Percentiles rank a stretch among this genome's conserved stretches.
These are phyloP conservation scores for Rachicladosporium sp. DNA, from an alignment of 2,329 filamentous ascomycete species.

Conservation along the genomic window DNA sequence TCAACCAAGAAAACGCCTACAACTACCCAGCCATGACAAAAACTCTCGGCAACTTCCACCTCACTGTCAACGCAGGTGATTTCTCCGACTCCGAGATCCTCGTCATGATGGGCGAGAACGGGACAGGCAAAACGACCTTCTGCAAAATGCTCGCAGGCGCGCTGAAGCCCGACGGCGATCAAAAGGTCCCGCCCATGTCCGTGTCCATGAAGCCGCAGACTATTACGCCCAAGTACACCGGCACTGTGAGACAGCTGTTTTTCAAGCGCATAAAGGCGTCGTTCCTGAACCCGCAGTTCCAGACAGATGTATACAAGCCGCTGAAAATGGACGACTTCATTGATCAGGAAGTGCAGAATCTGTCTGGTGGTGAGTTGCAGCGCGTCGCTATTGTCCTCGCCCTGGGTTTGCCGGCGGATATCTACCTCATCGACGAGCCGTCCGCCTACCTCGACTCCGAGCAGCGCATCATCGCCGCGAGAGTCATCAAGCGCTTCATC, in stretches of 20 bases:
- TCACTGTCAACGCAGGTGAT: slow-evolving; percentile 66
- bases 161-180: slow-evolving; percentile 72
- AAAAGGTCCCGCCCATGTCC: slow-evolving; percentile 79
- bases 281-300: slow-evolving; percentile 94
- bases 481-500: slow-evolving; percentile 99
- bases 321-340: slow-evolving; percentile 98
- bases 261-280: slow-evolving; percentile 99
- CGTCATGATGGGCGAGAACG: slow-evolving; percentile 99
- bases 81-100: slow-evolving; percentile 98
- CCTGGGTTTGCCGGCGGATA: slow-evolving; percentile 91
- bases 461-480: slow-evolving; percentile 92
- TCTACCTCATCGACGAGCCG: slow-evolving; percentile 97
- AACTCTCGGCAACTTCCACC: slow-evolving; percentile 77
- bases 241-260: slow-evolving; percentile 93
- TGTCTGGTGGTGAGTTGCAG: slow-evolving; percentile 98
- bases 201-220: slow-evolving; percentile 99
- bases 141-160: slow-evolving; percentile 90
- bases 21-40: slow-evolving; percentile 85
- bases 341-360: slow-evolving; percentile 96
- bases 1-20: slow-evolving; percentile 76
- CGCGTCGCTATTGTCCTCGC: slow-evolving; percentile 95
- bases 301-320: slow-evolving; percentile 99
- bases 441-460: slow-evolving; percentile 96
- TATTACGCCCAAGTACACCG: slow-evolving; percentile 95
- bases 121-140: slow-evolving; percentile 98